Evolutionary conservation across 2,329 filamentous ascomycete genomes (phyloP), one percentile per base, ranked within the genome.

Genomic region (Penicillium oxalicum): DNA sequence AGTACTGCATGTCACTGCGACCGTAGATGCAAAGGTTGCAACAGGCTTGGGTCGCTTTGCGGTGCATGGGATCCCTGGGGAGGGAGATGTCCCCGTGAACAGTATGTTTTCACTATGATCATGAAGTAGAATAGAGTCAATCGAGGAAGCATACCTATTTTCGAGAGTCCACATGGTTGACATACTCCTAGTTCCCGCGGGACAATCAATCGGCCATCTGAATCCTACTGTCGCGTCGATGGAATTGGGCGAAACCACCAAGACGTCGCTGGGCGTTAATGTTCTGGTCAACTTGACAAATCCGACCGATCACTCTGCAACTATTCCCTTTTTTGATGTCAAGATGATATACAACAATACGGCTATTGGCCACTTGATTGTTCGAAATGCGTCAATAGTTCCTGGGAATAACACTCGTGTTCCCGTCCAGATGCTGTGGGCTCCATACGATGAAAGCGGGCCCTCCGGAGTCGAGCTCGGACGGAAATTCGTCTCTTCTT

Each of bases 51-150:
- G 93, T 42, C 76, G 84, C 58, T 80, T 97, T 62, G 79, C 86
- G 46, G 75, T 97, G 61, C 88, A 88, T 68, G 83, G 86, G 57
- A 86, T 98, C 61, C 91, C 91, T 41, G 89, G 68, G 38, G 79
- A 90, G 74, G 91, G 93, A 60, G 81, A 84, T 63, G 84, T 98
- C 64, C 87, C 87, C 71, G 82, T 97, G 75, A 94, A 95, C 81
- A 87, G 90, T 95, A 85, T 83, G 91, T 88, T 61, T 52, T 57
- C 54, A 36, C 56, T 57, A 52, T 58, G 56, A 51, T 54, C 52
- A 38, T 52, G 40, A 40, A 28, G 29, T 58, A 52, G 47, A 52
- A 4, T 54, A 49, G 44, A 54, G 53, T 57, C 59, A 61, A 60
- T 55, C 28, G 24, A 54, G 18, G 34, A 27, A 35, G 40, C 34